phyloP scores from a whole-genome alignment of 2,329 filamentous ascomycete genomes.

The Dryadomyces sulphureus region DNA sequence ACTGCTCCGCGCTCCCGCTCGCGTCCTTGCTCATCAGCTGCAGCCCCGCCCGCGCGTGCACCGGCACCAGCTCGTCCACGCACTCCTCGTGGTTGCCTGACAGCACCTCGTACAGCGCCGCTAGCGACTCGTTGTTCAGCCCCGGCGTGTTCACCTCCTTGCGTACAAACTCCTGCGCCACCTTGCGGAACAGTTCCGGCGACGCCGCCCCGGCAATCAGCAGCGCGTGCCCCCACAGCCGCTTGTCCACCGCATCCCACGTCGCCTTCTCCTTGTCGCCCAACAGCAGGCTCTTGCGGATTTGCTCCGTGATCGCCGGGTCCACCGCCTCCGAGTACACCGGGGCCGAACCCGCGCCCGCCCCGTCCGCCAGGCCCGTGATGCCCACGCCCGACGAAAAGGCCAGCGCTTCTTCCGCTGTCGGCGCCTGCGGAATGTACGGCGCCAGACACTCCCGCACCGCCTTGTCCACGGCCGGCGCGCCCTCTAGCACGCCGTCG shows the following conservation, averaged over 20 bases:
- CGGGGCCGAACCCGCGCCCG: slow-evolving; percentile 10
- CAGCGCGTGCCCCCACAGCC: slow-evolving; percentile 93
- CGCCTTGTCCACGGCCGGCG: slow-evolving; percentile 53
- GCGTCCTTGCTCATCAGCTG: slow-evolving; percentile 74
- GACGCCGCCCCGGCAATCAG: slow-evolving; percentile 69
- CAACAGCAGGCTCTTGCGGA: slow-evolving; percentile 58
- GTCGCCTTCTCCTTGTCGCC: slow-evolving; percentile 85
- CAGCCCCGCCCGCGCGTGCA: slow-evolving; percentile 79
- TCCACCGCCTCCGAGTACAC: slow-evolving; percentile 47
- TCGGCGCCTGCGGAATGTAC: slow-evolving; percentile 7
- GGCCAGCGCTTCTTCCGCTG: slow-evolving; percentile 2
- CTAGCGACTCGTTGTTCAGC: slow-evolving; percentile 71
- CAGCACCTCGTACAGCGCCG: slow-evolving; percentile 83
- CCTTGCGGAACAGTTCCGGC: slow-evolving; percentile 76
- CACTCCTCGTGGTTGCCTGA: slow-evolving; percentile 91
- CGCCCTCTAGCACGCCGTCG: slow-evolving; percentile 70
- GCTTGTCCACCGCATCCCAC: slow-evolving; percentile 84
- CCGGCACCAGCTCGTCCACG: slow-evolving; percentile 86
- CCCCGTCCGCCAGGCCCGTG: slow-evolving; percentile 9
- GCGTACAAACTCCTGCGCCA: slow-evolving; percentile 87
- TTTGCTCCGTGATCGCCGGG: slow-evolving; percentile 50
- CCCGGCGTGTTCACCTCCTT: slow-evolving; percentile 80
- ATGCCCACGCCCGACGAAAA: slow-evolving; percentile 10
- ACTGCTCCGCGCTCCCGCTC: slow-evolving; percentile 29
- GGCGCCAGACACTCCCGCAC: slow-evolving; percentile 52